phyloP scores from a whole-genome alignment of 2,329 filamentous ascomycete genomes.

The Myriosclerotinia duriaeana region DNA sequence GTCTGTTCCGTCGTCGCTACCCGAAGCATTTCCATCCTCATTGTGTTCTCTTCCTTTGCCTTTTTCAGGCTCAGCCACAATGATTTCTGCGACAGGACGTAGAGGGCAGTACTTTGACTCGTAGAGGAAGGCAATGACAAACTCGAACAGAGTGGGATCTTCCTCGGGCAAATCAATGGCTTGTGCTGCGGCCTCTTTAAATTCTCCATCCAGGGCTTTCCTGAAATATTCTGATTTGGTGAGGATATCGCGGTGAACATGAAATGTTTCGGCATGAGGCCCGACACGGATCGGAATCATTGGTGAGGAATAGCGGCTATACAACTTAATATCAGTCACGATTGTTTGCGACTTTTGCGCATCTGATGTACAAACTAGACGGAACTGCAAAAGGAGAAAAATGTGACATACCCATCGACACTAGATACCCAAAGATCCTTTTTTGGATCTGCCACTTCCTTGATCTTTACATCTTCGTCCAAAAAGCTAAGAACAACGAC shows the following conservation, averaged over 20 bases:
- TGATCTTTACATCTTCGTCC: slow-evolving; percentile 39
- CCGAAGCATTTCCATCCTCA: slow-evolving; percentile 32
- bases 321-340: slow-evolving; percentile 5
- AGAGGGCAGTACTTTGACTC: slow-evolving; percentile 50
- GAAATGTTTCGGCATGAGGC: slow-evolving; percentile 48
- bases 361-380: not conserved
- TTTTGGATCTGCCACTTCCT: slow-evolving; percentile 44
- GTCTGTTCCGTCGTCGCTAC: slow-evolving; percentile 39
- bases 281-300: slow-evolving; percentile 50
- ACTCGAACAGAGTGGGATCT: slow-evolving; percentile 52
- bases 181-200: slow-evolving; percentile 49
- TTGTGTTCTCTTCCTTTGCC: slow-evolving; percentile 48
- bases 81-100: slow-evolving; percentile 43
- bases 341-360: not conserved
- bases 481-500: slow-evolving; percentile 45
- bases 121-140: slow-evolving; percentile 52
- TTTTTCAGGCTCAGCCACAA: slow-evolving; percentile 37
- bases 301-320: slow-evolving; percentile 48
- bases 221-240: slow-evolving; percentile 50
- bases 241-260: slow-evolving; percentile 50
- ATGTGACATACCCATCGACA: slow-evolving; percentile 47
- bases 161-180: slow-evolving; percentile 52
- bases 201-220: slow-evolving; percentile 50
- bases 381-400: slow-evolving; percentile 4
- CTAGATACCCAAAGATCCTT: slow-evolving; percentile 52